These are phyloP conservation scores for Globisporangium middletonii DNA, from an alignment of 352 stramenopile species.

Conservation along the genomic window DNA sequence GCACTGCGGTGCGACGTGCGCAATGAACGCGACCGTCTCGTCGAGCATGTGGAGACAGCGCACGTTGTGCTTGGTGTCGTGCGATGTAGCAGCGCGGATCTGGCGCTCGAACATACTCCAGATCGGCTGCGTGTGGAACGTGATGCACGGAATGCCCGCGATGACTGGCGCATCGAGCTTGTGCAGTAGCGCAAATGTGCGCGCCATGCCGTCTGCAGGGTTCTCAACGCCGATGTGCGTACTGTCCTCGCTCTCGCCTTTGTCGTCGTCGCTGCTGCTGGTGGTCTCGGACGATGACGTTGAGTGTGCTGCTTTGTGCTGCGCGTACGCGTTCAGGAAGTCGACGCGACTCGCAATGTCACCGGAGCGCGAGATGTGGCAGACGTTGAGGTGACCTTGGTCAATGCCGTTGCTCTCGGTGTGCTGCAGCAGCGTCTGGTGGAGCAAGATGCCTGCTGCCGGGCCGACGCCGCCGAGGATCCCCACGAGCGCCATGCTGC, in stretches of 20 bases:
- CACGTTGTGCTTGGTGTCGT: conserved; percentile 5
- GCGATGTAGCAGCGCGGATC: background rate
- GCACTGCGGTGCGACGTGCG: conserved; percentile 19
- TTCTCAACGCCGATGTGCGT: conserved; percentile 18
- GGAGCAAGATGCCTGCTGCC: conserved; percentile 41
- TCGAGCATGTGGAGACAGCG: conserved; percentile 41
- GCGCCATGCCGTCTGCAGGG: conserved; percentile 40
- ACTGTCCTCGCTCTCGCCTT: background rate
- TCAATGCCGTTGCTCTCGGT: conserved; percentile 40
- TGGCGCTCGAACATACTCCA: conserved; percentile 31
- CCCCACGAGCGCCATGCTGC: conserved; percentile 22
- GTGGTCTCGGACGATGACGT: background rate
- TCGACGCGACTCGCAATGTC: conserved; percentile 32
- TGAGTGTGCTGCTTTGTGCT: background rate
- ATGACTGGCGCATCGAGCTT: conserved; percentile 27
- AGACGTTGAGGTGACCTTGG: conserved; percentile 41
- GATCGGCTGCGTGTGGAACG: conserved; percentile 41
- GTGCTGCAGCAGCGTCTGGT: conserved; percentile 45
- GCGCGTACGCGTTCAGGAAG: conserved; percentile 18
- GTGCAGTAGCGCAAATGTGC: conserved; percentile 34
- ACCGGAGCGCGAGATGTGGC: conserved; percentile 36
- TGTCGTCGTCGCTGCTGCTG: background rate
- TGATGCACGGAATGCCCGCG: conserved; percentile 40
- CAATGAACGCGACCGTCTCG: conserved; percentile 30
- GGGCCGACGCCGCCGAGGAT: conserved; percentile 44